These are phyloP conservation scores for Metschnikowia reukaufii DNA, from an alignment of 805 yeast genomes.

Conservation along the genomic window DNA sequence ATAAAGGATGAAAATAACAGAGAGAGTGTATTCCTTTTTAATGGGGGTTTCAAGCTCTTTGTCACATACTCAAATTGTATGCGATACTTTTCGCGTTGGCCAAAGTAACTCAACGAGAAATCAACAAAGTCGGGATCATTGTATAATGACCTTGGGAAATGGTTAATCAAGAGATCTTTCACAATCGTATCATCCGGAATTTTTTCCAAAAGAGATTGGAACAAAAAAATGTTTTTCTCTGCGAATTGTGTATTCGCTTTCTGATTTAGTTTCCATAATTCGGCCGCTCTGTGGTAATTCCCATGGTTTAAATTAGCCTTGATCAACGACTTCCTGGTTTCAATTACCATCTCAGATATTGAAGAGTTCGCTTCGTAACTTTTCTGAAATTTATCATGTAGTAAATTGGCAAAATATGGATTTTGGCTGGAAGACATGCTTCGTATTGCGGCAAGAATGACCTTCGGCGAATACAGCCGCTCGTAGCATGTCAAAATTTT, in stretches of 20 bases:
- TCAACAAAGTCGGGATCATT: constrained; percentile 16
- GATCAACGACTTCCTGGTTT: constrained; percentile 10
- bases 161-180: constrained; percentile 1
- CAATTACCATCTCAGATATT: neutral
- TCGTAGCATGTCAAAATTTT: constrained; percentile 7
- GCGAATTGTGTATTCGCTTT: constrained; percentile 4
- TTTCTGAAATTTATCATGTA: constrained; percentile 12
- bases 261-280: constrained; percentile 20
- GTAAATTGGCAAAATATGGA: constrained; percentile 22
- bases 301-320: constrained; percentile 17
- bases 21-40: constrained; percentile 34
- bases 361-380: neutral
- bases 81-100: constrained; percentile 18
- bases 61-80: constrained; percentile 20
- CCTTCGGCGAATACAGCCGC: constrained; percentile 1
- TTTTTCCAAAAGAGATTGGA: neutral
- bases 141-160: constrained; percentile 9
- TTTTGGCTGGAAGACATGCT: constrained; percentile 10
- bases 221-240: constrained; percentile 1
- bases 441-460: constrained; percentile 7
- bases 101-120: constrained; percentile 20
- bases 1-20: constrained; percentile 33
- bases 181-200: neutral
- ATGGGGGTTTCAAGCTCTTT: constrained; percentile 27
- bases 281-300: constrained; percentile 16